Evolutionary conservation across 805 yeast species (phyloP).

Genomic region (Myxozyma mucilagina): DNA sequence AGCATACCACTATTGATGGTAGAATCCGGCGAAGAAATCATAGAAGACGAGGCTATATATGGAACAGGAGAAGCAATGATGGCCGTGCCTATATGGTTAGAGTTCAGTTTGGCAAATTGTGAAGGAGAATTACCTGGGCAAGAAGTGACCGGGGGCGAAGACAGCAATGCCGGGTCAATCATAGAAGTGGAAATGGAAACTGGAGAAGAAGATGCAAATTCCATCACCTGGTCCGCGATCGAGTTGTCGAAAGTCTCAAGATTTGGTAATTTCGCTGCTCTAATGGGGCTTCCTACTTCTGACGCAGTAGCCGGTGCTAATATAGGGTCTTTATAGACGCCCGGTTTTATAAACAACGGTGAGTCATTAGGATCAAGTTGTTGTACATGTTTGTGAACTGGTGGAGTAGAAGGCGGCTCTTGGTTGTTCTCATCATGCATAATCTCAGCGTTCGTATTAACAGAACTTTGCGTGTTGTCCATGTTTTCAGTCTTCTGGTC

Average conservation of each 20-base stretch:
- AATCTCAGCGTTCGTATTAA: not conserved
- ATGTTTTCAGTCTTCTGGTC: no score
- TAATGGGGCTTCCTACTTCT: conserved; percentile 1
- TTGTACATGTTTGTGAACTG: not conserved
- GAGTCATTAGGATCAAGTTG: conserved; percentile 7
- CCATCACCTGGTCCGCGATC: conserved; percentile 11
- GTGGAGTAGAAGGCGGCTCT: no score
- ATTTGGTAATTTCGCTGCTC: not conserved
- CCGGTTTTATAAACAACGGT: not conserved
- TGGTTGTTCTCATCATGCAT: not conserved
- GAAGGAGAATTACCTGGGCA: not conserved
- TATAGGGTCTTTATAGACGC: not conserved
- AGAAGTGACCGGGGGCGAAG: conserved; percentile 17
- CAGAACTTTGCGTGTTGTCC: no score
- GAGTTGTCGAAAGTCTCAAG: not conserved
- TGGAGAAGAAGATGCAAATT: conserved; percentile 1
- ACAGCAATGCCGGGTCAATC: conserved; percentile 20
- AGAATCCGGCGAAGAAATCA: no score
- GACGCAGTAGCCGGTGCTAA: not conserved
- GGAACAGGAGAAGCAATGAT: not conserved
- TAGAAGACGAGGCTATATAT: not conserved
- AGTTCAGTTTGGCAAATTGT: no score
- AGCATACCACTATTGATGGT: no score
- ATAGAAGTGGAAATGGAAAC: not conserved
- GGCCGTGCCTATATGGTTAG: not conserved